Evolutionary conservation across 331 rosid genomes (phyloP), one percentile per base, ranked within the genome.

Genomic region (Stylosanthes scabra): DNA sequence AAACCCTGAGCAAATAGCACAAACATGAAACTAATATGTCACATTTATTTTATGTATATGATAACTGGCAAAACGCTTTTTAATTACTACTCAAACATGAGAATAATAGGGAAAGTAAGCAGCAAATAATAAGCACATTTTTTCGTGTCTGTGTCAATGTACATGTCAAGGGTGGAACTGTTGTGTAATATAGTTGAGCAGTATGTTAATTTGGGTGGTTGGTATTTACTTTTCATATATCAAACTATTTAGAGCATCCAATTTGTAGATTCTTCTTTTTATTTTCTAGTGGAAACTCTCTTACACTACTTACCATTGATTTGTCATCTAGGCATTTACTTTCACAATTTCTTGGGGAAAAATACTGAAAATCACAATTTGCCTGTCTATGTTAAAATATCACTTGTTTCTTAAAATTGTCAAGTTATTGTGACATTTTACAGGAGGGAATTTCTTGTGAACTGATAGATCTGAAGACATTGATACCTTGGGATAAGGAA

Each of bases 361-460:
- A 39, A 44, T 37, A 28, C 40, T 50, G 65, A 45, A 45, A 67
- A 49, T 63, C 42, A 29, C 52, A 49, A 37, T 68, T 58, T 41
- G 8, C 1, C 0, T n/a, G 11, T 78, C 39, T 61, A 31, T 7
- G 59, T 71, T 40, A 46, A 39, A 41, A 46, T 29, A 20, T 20
- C n/a, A 31, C 34, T 28, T 16, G 40, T 74, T 66, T 54, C 37
- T 73, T 65, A 72, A 60, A 54, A 65, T 64, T 64, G 15, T 56
- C 62, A 74, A 56, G 50, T 68, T 64, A 9, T 9, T 12, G 16
- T 56, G 71, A 51, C 51, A 74, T 68, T 57, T 69, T 85, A 72
- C 88, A 95, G 99, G 97, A 90, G 12, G 99, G 98, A 77, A 90
- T 95, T 75, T 95, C 98, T 49, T 95, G 99, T 72, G 99, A 95